Percentiles rank a stretch among this genome's conserved stretches.
Conservation (phyloP, 2,329 filamentous ascomycete genomes). For the Emydomyces testavorans region DNA sequence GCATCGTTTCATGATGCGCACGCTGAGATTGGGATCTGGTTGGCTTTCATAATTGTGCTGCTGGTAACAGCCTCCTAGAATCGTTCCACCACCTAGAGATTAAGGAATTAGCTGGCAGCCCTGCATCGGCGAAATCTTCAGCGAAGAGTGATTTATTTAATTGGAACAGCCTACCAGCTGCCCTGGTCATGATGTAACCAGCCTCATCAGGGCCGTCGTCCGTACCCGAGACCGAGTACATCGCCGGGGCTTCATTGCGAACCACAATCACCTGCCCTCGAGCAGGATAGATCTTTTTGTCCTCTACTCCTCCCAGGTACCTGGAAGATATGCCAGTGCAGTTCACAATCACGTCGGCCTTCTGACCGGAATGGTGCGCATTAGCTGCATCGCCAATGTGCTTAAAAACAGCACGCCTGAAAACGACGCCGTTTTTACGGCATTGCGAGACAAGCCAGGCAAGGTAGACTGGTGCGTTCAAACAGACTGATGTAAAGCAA, state of each 20-base stretch:
- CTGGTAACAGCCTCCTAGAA: slow-evolving; percentile 78
- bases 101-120: slow-evolving; percentile 7
- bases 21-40: slow-evolving; percentile 66
- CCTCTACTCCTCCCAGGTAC: slow-evolving; percentile 69
- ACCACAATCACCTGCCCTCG: slow-evolving; percentile 78
- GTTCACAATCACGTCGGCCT: slow-evolving; percentile 64
- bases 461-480: slow-evolving; percentile 81
- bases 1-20: slow-evolving; percentile 67
- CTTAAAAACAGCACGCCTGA: slow-evolving; percentile 52
- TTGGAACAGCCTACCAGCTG: slow-evolving; percentile 30
- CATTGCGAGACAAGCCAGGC: slow-evolving; percentile 76
- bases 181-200: slow-evolving; percentile 72
- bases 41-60: slow-evolving; percentile 67
- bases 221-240: slow-evolving; percentile 59
- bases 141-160: too few species aligned
- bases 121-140: too few species aligned
- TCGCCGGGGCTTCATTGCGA: slow-evolving; percentile 60
- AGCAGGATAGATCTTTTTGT: slow-evolving; percentile 59
- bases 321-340: slow-evolving; percentile 68
- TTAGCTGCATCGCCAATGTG: slow-evolving; percentile 61
- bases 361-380: slow-evolving; percentile 46
- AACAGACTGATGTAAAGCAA: slow-evolving; percentile 73
- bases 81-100: slow-evolving; percentile 57
- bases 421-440: slow-evolving; percentile 56
- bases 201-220: slow-evolving; percentile 63